These are phyloP conservation scores for Musa troglodytarum DNA, from an alignment of 176 grass and related monocot genomes.

Conservation along the genomic window DNA sequence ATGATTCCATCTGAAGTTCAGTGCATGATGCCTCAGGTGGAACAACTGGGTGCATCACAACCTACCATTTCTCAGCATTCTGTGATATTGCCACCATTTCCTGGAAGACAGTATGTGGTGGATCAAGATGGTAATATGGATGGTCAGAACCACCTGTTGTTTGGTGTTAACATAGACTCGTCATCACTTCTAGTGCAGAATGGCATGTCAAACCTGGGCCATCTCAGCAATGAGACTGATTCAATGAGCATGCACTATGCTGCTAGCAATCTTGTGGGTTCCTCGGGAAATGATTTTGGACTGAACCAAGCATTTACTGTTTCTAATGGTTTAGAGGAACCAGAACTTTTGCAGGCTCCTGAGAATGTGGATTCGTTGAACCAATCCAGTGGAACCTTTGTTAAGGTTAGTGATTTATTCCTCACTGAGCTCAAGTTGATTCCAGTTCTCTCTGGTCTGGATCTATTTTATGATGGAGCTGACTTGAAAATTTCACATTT, in stretches of 20 bases:
- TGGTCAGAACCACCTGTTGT: slow-evolving; percentile 65
- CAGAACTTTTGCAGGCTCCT: slow-evolving; percentile 48
- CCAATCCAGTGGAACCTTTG: slow-evolving; percentile 52
- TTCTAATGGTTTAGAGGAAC: slow-evolving; percentile 53
- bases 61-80: slow-evolving; percentile 45
- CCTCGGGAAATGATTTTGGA: slow-evolving; percentile 59
- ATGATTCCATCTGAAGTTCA: slow-evolving; percentile 37
- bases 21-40: slow-evolving; percentile 29
- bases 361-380: slow-evolving; percentile 56
- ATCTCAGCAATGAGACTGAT: slow-evolving; percentile 37
- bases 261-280: slow-evolving; percentile 70
- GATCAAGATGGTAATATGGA: slow-evolving; percentile 61
- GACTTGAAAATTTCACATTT: not conserved
- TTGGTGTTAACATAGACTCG: slow-evolving; percentile 68
- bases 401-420: slow-evolving; percentile 51
- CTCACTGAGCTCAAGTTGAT: not conserved
- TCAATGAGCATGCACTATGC: slow-evolving; percentile 53
- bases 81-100: slow-evolving; percentile 43
- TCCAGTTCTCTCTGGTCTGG: not conserved
- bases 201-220: slow-evolving; percentile 46
- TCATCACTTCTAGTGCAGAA: slow-evolving; percentile 60
- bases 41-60: slow-evolving; percentile 47
- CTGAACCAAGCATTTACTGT: slow-evolving; percentile 56
- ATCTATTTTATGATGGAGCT: not conserved
- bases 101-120: slow-evolving; percentile 62